Base-by-base conservation (phyloP, 768 basidiomycete genomes). In the Trametes sanguinea region DNA sequence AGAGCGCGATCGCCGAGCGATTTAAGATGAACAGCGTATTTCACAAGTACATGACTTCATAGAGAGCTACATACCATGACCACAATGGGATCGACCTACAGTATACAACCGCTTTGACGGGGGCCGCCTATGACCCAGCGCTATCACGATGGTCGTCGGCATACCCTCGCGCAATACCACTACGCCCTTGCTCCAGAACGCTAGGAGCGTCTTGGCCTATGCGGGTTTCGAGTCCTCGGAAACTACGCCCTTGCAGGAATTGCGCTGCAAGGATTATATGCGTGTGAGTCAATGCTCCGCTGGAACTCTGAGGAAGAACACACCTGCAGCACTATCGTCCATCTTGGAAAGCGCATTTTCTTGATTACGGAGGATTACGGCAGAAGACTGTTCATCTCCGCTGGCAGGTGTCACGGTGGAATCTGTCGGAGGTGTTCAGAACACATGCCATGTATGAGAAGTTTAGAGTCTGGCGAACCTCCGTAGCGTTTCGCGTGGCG, bases 121-220 rank as follows among this genome's bases (percentile, higher is more conserved):
- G 22, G 22, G 22, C 22, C 22, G 22, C 22, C 22, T 22, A 22
- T 22, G 22, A 22, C 22, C 22, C 22, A 22, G 22, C 22, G 11
- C 35, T 37, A 13, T 53, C 51, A 6, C 51, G 22, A 35, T 64
- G 64, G 51, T 68, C 67, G 27, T 68, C 64, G 2, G 46, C 61
- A 72, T 98, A 98, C 9, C 90, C 93, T 63, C 89, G 83, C 42
- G 96, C 94, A 48, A 96, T 89, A 5, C 96, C 96, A 66, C 84
- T 90, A 48, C 94, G 77, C 0, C 96, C 96, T 73, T 96, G 91
- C 75, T 97, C 93, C 61, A 98, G 73, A 43, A 88, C 73, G 63
- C 89, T 84, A 0, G 95, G 95, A 1, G 79, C 82, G 68, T 96
- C 92, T 72, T 90, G 78, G 0, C 92, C 94, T 10, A 88, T 67